Percentiles rank a stretch among this genome's conserved stretches.
Conservation (phyloP, 768 basidiomycete genomes). For the Termitomyces sp. region DNA sequence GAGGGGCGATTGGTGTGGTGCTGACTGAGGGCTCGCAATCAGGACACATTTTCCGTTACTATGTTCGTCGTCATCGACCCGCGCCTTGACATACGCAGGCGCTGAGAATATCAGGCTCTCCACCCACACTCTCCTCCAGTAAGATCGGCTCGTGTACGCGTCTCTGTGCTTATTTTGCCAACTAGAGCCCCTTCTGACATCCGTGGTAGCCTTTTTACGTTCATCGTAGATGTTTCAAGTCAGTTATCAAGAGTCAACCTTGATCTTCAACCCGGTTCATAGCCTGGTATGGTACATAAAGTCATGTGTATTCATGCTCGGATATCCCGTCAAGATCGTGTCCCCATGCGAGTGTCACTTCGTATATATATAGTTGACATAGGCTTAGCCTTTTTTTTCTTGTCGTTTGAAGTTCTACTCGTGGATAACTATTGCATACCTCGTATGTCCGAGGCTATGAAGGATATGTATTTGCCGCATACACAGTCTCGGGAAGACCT, state of each 20-base stretch:
- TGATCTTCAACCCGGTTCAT: background rate
- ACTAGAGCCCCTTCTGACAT: background rate
- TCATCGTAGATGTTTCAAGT: background rate
- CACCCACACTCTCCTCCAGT: background rate
- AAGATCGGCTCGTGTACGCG: background rate
- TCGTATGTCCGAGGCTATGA: background rate
- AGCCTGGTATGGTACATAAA: background rate
- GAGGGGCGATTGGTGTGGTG: no score
- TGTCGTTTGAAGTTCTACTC: background rate
- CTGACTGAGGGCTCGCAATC: no score
- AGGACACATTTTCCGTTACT: background rate
- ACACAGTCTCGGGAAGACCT: background rate
- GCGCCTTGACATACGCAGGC: background rate
- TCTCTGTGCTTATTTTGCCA: background rate
- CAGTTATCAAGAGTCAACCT: background rate
- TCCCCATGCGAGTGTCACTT: background rate
- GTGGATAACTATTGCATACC: background rate
- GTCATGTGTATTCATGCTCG: background rate
- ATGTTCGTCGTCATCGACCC: background rate
- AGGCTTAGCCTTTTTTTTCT: background rate
- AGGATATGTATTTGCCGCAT: background rate
- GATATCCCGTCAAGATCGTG: background rate
- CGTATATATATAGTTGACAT: background rate
- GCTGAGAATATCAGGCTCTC: background rate
- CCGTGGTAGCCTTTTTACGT: background rate